phyloP scores from a whole-genome alignment of 371 early-diverging fungal genomes.

The Nematocida ausubeli region DNA sequence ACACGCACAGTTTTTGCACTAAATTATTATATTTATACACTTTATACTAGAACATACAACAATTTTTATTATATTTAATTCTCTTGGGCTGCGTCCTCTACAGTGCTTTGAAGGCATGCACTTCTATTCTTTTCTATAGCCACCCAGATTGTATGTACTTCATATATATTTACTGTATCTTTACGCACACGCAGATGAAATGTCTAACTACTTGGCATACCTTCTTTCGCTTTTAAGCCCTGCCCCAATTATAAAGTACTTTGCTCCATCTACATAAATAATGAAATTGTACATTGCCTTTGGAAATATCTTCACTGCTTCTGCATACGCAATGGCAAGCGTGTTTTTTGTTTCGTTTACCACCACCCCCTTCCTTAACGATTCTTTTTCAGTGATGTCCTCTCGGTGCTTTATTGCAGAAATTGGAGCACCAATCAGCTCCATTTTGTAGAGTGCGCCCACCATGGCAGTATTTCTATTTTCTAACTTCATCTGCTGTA shows the following conservation, averaged over 20 bases:
- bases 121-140: too few relatives aligned
- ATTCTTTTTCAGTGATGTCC: neutral
- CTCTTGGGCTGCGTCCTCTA: too few relatives aligned
- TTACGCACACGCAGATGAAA: too few relatives aligned
- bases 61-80: too few relatives aligned
- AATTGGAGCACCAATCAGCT: conserved; percentile 32
- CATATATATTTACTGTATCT: too few relatives aligned
- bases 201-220: conserved; percentile 31
- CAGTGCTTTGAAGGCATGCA: too few relatives aligned
- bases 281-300: conserved; percentile 51
- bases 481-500: neutral
- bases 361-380: conserved; percentile 4
- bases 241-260: conserved; percentile 45
- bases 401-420: conserved; percentile 24
- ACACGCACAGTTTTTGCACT: too few relatives aligned
- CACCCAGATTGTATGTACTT: too few relatives aligned
- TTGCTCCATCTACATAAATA: conserved; percentile 2
- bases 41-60: too few relatives aligned
- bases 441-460: conserved; percentile 18
- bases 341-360: conserved; percentile 53
- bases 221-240: conserved; percentile 33
- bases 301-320: conserved; percentile 42
- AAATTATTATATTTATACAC: too few relatives aligned
- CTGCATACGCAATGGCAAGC: conserved; percentile 13
- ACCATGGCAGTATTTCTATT: neutral